Percentiles rank a stretch among this genome's conserved stretches.
Conservation (phyloP, 2,329 filamentous ascomycete genomes). For the Parafenestella ontariensis region DNA sequence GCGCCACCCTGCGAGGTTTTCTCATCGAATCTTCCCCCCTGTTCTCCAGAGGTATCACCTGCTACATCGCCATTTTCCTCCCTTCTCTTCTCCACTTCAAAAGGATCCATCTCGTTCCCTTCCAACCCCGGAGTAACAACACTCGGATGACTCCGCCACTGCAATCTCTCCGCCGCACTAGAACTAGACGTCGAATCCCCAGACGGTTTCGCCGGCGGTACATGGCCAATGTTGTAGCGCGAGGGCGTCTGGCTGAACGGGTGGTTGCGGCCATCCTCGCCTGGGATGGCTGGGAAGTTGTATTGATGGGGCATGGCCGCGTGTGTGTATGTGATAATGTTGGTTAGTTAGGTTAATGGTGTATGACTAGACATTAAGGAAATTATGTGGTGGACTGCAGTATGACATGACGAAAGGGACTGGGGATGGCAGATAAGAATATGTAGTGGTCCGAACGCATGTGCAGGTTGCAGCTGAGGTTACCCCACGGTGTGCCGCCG, state of each 20-base stretch:
- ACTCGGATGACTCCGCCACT: conserved; percentile 34
- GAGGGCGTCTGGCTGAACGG: background rate
- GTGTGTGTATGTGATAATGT: too few species aligned
- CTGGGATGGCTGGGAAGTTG: background rate
- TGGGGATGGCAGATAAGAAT: too few species aligned
- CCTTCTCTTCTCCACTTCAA: conserved; percentile 11
- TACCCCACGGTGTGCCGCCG: background rate
- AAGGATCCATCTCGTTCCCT: conserved; percentile 20
- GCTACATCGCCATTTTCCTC: background rate
- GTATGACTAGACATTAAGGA: too few species aligned
- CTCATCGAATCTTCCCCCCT: background rate
- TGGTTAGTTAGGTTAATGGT: too few species aligned
- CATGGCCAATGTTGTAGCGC: background rate
- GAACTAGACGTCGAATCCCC: conserved; percentile 20
- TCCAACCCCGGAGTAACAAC: conserved; percentile 25
- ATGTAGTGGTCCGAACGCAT: too few species aligned
- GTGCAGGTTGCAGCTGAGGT: too few species aligned
- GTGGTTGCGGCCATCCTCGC: background rate
- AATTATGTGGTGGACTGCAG: too few species aligned
- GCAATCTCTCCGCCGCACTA: conserved; percentile 28
- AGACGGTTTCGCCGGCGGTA: background rate
- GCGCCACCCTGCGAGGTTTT: background rate
- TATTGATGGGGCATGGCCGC: background rate
- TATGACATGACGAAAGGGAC: background rate
- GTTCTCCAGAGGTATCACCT: background rate